phyloP scores from a whole-genome alignment of 2,329 filamentous ascomycete genomes.

The Aspergillus thermomutatus region DNA sequence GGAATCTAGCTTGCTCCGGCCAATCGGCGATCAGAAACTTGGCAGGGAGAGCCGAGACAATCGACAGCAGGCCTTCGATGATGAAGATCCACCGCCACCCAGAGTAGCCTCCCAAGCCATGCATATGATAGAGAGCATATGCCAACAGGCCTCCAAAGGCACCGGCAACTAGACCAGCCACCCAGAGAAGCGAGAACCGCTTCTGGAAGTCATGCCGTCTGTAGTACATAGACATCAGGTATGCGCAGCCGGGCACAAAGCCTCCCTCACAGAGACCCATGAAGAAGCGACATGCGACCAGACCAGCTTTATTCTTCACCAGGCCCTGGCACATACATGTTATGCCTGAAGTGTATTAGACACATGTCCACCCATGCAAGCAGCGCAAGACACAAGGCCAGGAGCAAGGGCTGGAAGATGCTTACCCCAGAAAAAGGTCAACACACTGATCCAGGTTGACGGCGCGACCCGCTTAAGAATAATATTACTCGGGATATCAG shows the following conservation, averaged over 20 bases:
- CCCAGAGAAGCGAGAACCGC: constrained; percentile 33
- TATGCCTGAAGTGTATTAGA: constrained; percentile 13
- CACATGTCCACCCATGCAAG: neutral
- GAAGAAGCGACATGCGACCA: constrained; percentile 30
- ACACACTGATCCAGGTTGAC: constrained; percentile 5
- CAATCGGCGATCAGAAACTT: constrained; percentile 31
- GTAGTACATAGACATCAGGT: constrained; percentile 35
- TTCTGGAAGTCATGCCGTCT: constrained; percentile 37
- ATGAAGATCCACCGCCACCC: constrained; percentile 38
- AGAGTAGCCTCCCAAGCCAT: constrained; percentile 25
- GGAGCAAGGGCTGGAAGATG: neutral
- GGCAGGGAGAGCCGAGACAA: constrained; percentile 21
- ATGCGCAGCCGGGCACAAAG: constrained; percentile 36
- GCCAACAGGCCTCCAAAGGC: constrained; percentile 29
- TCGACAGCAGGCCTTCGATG: constrained; percentile 32
- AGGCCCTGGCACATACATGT: constrained; percentile 30
- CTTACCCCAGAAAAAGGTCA: neutral
- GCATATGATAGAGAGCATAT: constrained; percentile 27
- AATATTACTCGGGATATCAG: constrained; percentile 28
- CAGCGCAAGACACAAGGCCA: neutral
- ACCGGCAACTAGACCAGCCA: constrained; percentile 29
- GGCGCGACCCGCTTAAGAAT: constrained; percentile 22
- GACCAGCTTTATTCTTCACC: constrained; percentile 24
- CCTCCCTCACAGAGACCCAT: constrained; percentile 34
- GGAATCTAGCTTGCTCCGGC: constrained; percentile 32